A percentile compares a stretch with the other conserved stretches of the same genome.
These are phyloP conservation scores for Lobosporangium transversale DNA, from an alignment of 192 early-diverging fungal species.

Conservation along the genomic window DNA sequence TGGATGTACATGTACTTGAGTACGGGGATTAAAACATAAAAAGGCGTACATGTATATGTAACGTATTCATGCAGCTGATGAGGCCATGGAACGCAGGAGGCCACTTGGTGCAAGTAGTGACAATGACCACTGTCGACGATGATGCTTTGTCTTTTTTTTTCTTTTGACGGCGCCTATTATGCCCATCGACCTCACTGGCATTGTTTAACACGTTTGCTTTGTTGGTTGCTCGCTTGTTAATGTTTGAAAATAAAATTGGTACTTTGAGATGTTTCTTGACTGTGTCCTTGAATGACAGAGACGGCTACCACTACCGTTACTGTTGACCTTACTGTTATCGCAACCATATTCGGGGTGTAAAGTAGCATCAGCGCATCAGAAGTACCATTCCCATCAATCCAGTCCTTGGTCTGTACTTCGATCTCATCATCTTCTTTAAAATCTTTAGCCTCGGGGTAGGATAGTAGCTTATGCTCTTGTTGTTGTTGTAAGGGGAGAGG, in stretches of 20 bases:
- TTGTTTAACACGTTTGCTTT: background rate
- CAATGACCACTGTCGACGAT: constrained; percentile 20
- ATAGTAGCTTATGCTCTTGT: no score
- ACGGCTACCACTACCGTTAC: background rate
- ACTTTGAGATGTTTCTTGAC: constrained; percentile 18
- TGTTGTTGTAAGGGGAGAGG: background rate
- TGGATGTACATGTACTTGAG: no score
- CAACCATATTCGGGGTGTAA: background rate
- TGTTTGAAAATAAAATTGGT: constrained; percentile 9
- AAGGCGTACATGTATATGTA: no score
- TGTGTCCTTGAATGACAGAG: constrained; percentile 3
- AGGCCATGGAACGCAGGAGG: constrained; percentile 7
- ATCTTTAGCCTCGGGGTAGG: no score
- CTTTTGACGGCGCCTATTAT: background rate
- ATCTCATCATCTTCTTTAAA: no score
- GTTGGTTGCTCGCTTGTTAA: background rate
- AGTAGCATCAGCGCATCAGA: background rate
- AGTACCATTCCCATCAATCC: background rate
- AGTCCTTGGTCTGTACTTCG: background rate
- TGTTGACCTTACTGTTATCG: background rate
- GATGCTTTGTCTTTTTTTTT: background rate
- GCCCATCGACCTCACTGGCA: background rate
- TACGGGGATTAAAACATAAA: no score
- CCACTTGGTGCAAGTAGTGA: background rate
- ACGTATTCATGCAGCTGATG: constrained; percentile 27